These are phyloP conservation scores for Apophysomyces elegans DNA, from an alignment of 371 early-diverging fungal genomes.

Conservation along the genomic window DNA sequence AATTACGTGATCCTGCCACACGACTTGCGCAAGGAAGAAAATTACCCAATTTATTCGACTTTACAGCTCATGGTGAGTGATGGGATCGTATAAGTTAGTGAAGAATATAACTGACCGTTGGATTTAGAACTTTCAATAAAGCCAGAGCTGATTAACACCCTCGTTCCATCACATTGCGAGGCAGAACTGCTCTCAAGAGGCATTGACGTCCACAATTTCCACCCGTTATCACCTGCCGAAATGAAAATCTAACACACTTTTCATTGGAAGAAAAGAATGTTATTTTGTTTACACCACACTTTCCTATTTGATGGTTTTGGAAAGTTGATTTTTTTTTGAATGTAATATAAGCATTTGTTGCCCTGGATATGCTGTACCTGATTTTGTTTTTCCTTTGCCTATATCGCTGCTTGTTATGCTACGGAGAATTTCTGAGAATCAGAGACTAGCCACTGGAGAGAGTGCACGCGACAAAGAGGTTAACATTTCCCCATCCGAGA, in stretches of 20 bases:
- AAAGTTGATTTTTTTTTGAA: conserved; percentile 5
- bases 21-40: conserved; percentile 78
- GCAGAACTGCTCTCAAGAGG: conserved; percentile 53
- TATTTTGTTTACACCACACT: conserved; percentile 1
- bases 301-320: conserved; percentile 7
- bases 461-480: no score
- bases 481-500: no score
- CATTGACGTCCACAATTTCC: conserved; percentile 50
- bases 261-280: conserved; percentile 6
- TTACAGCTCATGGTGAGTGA: conserved; percentile 74
- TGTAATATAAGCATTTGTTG: conserved; percentile 7
- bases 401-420: background rate
- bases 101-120: background rate
- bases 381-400: background rate
- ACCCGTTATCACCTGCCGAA: conserved; percentile 42
- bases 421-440: no score
- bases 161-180: conserved; percentile 69
- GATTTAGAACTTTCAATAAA: conserved; percentile 53
- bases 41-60: conserved; percentile 91
- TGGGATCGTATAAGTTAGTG: background rate
- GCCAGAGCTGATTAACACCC: conserved; percentile 54
- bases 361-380: background rate
- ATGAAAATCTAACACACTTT: conserved; percentile 28
- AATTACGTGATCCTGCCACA: conserved; percentile 86
- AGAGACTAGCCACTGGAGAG: no score